Evolutionary conservation across 352 stramenopile genomes (phyloP).

Genomic region (Pythium monospermum): DNA sequence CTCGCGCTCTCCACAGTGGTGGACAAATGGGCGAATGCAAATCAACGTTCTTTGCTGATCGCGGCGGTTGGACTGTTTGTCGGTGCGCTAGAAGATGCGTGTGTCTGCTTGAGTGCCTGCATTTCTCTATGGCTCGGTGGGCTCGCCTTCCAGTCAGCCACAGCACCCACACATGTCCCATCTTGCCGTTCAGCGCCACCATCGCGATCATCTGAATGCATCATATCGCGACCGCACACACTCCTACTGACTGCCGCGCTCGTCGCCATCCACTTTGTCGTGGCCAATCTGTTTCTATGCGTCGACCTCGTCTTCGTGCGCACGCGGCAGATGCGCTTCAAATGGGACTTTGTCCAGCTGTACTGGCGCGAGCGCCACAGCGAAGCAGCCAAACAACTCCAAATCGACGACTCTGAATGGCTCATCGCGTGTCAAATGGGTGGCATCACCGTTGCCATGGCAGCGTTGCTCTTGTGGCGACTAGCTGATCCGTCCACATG

Average conservation of each 20-base stretch:
- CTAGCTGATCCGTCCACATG: slow-evolving; percentile 28
- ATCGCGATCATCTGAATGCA: not conserved
- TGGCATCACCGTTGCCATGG: slow-evolving; percentile 23
- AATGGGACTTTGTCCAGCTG: slow-evolving; percentile 37
- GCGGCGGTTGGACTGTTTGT: slow-evolving; percentile 30
- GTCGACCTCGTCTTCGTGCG: slow-evolving; percentile 45
- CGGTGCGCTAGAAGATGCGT: slow-evolving; percentile 43
- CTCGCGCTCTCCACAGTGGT: slow-evolving; percentile 25
- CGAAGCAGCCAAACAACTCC: slow-evolving; percentile 31
- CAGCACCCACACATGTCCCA: not conserved
- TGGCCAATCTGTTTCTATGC: slow-evolving; percentile 18
- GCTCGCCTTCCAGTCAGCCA: slow-evolving; percentile 1
- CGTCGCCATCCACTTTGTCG: slow-evolving; percentile 11
- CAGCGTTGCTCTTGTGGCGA: slow-evolving; percentile 29
- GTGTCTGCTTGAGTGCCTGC: slow-evolving; percentile 28
- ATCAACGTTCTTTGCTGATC: slow-evolving; percentile 34
- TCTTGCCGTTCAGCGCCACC: not conserved
- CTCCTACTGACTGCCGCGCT: slow-evolving; percentile 4
- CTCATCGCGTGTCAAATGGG: slow-evolving; percentile 29
- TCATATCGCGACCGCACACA: slow-evolving; percentile 25
- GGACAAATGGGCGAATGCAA: slow-evolving; percentile 51
- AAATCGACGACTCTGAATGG: slow-evolving; percentile 44
- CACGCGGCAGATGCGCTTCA: slow-evolving; percentile 54
- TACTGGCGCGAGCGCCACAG: slow-evolving; percentile 30
- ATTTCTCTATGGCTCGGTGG: slow-evolving; percentile 33